Percentiles rank a stretch among this genome's conserved stretches.
phyloP scores from a whole-genome alignment of 257 asterid species.

The Gentiana dahurica region DNA sequence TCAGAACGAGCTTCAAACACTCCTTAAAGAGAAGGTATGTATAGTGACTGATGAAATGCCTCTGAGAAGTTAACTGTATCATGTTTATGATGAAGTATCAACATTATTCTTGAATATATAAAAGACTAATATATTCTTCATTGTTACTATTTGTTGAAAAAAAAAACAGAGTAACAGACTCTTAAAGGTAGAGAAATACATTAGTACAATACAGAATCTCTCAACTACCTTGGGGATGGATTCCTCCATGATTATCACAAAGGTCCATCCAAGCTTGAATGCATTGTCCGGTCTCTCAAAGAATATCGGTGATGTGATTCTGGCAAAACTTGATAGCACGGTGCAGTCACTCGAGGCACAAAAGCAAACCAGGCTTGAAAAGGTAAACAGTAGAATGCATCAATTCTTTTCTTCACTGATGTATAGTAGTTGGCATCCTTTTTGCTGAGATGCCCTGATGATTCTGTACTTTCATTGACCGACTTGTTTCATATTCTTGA shows the following conservation, averaged over 20 bases:
- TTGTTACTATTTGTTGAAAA: slow-evolving; percentile 11
- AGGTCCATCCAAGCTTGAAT: slow-evolving; percentile 96
- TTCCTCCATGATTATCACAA: slow-evolving; percentile 82
- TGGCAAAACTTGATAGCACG: slow-evolving; percentile 60
- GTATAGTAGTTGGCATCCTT: no score
- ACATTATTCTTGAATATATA: neutral
- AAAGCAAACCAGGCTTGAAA: slow-evolving; percentile 62
- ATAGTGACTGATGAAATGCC: neutral
- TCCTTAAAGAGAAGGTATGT: slow-evolving; percentile 76
- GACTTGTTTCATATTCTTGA: no score
- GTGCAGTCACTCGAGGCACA: slow-evolving; percentile 77
- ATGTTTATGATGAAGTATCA: neutral
- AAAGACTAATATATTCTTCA: slow-evolving; percentile 5
- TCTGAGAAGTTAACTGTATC: neutral
- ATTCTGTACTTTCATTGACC: neutral
- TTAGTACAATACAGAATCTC: slow-evolving; percentile 46
- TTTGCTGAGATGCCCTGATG: neutral
- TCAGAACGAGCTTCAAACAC: slow-evolving; percentile 83
- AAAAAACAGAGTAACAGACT: slow-evolving; percentile 73
- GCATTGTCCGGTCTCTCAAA: slow-evolving; percentile 82
- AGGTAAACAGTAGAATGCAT: slow-evolving; percentile 29
- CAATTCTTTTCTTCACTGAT: neutral
- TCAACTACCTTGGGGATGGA: slow-evolving; percentile 83
- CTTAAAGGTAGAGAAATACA: slow-evolving; percentile 68
- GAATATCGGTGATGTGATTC: slow-evolving; percentile 72